Evolutionary conservation across 1,139 yeast species (phyloP), one percentile per base, ranked within the genome.

Genomic region (Ogataea hybrid): DNA sequence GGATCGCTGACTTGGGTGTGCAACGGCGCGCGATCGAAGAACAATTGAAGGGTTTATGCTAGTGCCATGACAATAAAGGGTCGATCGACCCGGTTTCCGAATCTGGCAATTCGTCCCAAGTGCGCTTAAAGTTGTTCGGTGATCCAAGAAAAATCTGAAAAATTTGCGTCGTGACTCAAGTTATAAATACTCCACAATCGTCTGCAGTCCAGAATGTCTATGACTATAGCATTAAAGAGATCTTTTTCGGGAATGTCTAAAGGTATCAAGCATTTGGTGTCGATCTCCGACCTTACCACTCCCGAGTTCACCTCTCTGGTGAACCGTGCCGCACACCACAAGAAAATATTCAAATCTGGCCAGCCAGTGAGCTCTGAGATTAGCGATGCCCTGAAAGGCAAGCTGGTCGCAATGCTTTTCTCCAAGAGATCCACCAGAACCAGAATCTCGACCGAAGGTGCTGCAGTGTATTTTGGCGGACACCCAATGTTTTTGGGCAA

Each of bases 401-500:
- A 83, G 63, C 75, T 90, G 5, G 81, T 88, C 25, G 88, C 97
- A 0, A 65, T 92, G 61, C 64, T 92, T 37, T 92, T 92, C 63
- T 76, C 89, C 46, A 92, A 92, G 63, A 79, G 98, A 64, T 86
- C 96, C 8, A 92, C 98, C 23, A 77, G 98, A 67, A 92, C 98
- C 27, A 79, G 98, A 64, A 79, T 92, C 32, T 88, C 97, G 32
- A 77, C 92, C 4, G 98, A 92, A 64, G 97, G 96, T 40, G 98
- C 98, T 4, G 87, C 90, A 12, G 75, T 88, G 1, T 90, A 84
- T 61, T 84, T 92, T 52, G 98, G 98, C 15, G 98, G 94, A 6
- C 94, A 83, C 53, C 96, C 98, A 11, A 85, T 92, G 95, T 92
- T 92, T 59, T 73, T 92, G 52, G 97, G 98, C 41, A 87, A 84